Base-by-base conservation (phyloP, 2,329 filamentous ascomycete species). In the Monilinia aucupariae region DNA sequence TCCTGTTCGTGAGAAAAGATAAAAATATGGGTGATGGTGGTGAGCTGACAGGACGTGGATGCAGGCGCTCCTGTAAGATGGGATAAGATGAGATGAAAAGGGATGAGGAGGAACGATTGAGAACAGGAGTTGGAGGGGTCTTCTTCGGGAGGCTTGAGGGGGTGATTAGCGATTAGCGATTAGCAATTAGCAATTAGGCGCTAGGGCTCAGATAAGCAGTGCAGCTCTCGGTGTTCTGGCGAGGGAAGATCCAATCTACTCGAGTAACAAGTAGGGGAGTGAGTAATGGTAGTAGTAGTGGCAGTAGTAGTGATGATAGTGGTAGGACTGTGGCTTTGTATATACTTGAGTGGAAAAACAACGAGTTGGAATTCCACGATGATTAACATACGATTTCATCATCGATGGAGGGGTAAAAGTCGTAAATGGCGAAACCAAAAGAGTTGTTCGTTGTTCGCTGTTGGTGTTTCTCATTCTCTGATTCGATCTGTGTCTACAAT, bases 181-280 rank as follows among this genome's bases (percentile, higher is more conserved):
- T 30, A 61, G 39, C 45, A 58, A 65, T 66, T 61, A 56, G 55
- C 51, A n/a, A 39, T 55, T 61, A 56, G 64, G 64, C 65, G 64
- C 65, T 58, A 64, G 47, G 49, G 64, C 64, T 65, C 64, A 66
- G 65, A 66, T 66, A 66, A 66, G 65, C 64, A 53, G 37, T 56
- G 54, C 27, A 56, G 54, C 27, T 15, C n/a, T 54, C 13, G 39
- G 17, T 41, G 17, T 52, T 39, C 22, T 15, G 27, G 17, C 9
- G 32, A 39, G 49, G 17, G 7, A n/a, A 43, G 32, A 32, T 60
- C 17, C 10, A 49, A 59, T 59, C 30, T 25, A n/a, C n/a, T n/a
- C n/a, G n/a, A n/a, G n/a, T n/a, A 22, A 37, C 1, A 43, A 17
- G 41, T 8, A 43, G 17, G 7, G 17, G 8, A 4, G 39, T 4